A percentile compares a stretch with the other conserved stretches of the same genome.
Conservation (phyloP, 306 rosid genomes). For the Mimosa pudica region DNA sequence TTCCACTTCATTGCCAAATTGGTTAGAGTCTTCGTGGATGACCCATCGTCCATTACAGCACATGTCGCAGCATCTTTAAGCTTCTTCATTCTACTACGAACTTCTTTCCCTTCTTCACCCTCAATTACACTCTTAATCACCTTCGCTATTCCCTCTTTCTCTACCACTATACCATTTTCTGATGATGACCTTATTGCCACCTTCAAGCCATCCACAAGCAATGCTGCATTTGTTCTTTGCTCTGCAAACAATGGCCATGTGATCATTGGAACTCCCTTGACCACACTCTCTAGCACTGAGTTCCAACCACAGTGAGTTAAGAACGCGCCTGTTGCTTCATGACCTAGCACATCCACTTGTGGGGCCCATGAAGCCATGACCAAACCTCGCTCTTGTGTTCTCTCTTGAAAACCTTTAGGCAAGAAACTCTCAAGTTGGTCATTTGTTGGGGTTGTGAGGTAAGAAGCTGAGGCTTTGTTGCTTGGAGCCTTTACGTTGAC, state of each 20-base stretch:
- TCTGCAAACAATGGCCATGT: constrained; percentile 55
- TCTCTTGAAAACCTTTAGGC: neutral
- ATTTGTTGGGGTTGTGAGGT: constrained; percentile 13
- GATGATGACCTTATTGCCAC: constrained; percentile 40
- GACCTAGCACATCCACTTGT: constrained; percentile 12
- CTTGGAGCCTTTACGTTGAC: constrained; percentile 41
- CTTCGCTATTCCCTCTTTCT: constrained; percentile 38
- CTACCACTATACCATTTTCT: constrained; percentile 27
- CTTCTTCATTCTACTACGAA: constrained; percentile 28
- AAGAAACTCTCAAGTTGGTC: constrained; percentile 29
- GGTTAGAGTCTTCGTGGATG: constrained; percentile 41
- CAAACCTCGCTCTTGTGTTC: neutral
- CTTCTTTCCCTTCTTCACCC: constrained; percentile 41
- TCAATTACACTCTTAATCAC: constrained; percentile 36
- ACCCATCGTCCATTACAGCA: constrained; percentile 43
- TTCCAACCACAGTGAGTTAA: constrained; percentile 55
- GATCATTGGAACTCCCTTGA: constrained; percentile 42
- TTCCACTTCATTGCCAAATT: constrained; percentile 43
- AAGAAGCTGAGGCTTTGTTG: constrained; percentile 33
- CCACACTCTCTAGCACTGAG: constrained; percentile 40
- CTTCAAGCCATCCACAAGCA: constrained; percentile 32
- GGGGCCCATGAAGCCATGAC: neutral
- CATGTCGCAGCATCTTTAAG: constrained; percentile 31
- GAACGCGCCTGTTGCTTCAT: constrained; percentile 34
- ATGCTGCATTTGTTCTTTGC: constrained; percentile 40